Base-by-base conservation (phyloP, 2,329 filamentous ascomycete species). In the Stromatinia cepivora region DNA sequence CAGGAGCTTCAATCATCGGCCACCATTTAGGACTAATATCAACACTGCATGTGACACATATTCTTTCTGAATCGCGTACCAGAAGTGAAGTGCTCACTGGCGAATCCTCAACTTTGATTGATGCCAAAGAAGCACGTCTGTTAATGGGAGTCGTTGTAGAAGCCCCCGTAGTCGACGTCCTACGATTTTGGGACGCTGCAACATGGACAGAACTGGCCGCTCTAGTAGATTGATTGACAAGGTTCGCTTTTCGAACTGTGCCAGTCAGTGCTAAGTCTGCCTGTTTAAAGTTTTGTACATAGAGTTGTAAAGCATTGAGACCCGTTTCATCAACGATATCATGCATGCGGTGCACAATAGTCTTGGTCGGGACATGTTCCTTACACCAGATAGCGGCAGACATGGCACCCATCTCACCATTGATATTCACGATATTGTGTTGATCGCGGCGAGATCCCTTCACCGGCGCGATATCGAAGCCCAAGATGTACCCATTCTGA, bases 371-470 rank as follows among this genome's bases (percentile, higher is more conserved):
- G n/a, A 85, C 81, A 79, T 99, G 95, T 66, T 95, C 91, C 78
- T 94, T 93, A 83, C 95, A 99, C 91, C 93, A 97, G 10, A 98
- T 86, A 9, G 87, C 89, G 1, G 95, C 91, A n/a, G 88, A 88
- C 84, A 96, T 91, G n/a, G 86, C 86, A 20, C 95, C 95, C 45
- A 85, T 90, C 77, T 97, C 94, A 22, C 88, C 88, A 56, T 92
- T 92, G 48, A 98, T 85, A 56, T 88, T 93, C 53, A 97, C 91
- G 58, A 92, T 92, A 71, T 86, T 91, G 75, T 91, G 85, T 71
- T 92, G 89, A 74, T 97, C 94, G 73, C 92, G 88, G 46, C 94
- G 87, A 25, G 93, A 96, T 65, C 90, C 90, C 81, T 99, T 98
- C 70, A 97, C 90, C 0, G 94, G 93, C 0, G 88, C 89, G 69